A percentile compares a stretch with the other conserved stretches of the same genome.
Evolutionary conservation across 441 rosid species (phyloP).

Genomic region (Rhodomyrtus psidioides): DNA sequence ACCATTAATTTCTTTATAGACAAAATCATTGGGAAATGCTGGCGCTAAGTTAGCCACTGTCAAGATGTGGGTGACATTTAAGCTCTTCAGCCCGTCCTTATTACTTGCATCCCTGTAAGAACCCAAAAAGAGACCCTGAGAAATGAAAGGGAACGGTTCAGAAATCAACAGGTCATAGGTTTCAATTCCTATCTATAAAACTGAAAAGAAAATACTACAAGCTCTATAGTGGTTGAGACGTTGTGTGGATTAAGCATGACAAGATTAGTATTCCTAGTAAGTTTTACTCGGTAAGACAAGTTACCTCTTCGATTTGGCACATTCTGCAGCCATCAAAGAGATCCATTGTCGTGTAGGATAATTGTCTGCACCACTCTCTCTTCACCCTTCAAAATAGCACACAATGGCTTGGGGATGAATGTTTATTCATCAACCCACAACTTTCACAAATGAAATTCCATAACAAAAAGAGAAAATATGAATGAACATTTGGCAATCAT

Average conservation of each 20-base stretch:
- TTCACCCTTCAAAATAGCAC: not conserved
- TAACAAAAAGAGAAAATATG: not conserved
- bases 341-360: not conserved
- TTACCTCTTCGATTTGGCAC: not conserved
- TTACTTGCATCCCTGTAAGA: conserved; percentile 50
- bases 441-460: not conserved
- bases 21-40: conserved; percentile 40
- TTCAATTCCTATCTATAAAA: not conserved
- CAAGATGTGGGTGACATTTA: conserved; percentile 44
- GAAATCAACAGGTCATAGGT: not conserved
- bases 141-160: not conserved
- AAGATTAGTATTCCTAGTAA: not conserved
- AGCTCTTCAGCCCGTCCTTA: conserved; percentile 32
- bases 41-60: conserved; percentile 51
- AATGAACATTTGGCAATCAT: not conserved
- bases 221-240: not conserved
- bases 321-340: not conserved
- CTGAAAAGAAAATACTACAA: not conserved
- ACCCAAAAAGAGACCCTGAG: conserved; percentile 65
- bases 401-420: not conserved
- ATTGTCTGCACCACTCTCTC: not conserved
- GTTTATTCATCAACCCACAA: not conserved
- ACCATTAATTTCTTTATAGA: conserved; percentile 47
- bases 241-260: not conserved
- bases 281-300: not conserved